These are phyloP conservation scores for Saccharomycopsis crataegensis DNA, from an alignment of 1,139 yeast genomes.

Conservation along the genomic window DNA sequence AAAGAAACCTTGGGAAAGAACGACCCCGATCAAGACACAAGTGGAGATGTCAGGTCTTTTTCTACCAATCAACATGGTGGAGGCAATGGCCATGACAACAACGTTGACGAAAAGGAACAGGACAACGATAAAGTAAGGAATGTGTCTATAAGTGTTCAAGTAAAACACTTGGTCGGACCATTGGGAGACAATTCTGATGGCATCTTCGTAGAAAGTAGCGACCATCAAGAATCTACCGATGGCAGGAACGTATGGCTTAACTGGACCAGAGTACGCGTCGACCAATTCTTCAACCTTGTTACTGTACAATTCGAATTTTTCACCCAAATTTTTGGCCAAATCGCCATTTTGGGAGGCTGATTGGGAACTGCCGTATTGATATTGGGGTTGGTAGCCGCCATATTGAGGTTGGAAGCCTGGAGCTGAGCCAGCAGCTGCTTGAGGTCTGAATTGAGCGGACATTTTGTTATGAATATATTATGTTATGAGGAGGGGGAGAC, in stretches of 20 bases:
- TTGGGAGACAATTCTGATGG: constrained; percentile 75
- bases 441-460: constrained; percentile 19
- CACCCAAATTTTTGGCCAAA: constrained; percentile 10
- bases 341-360: constrained; percentile 3
- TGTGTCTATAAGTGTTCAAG: constrained; percentile 70
- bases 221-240: constrained; percentile 88
- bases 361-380: constrained; percentile 7
- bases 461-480: too few species aligned
- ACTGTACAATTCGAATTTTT: constrained; percentile 26
- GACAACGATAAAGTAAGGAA: constrained; percentile 74
- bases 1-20: constrained; percentile 76
- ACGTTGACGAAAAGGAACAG: constrained; percentile 60
- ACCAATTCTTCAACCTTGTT: constrained; percentile 33
- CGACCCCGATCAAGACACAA: constrained; percentile 61
- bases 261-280: constrained; percentile 28
- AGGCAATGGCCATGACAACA: constrained; percentile 62
- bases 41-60: constrained; percentile 70
- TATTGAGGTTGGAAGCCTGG: constrained; percentile 13
- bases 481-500: too few species aligned
- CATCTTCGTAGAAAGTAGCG: constrained; percentile 90
- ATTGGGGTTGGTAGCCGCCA: constrained; percentile 18
- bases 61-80: constrained; percentile 65
- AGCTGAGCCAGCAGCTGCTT: constrained; percentile 10
- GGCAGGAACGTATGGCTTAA: constrained; percentile 73
- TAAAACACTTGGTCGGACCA: constrained; percentile 91